phyloP scores from a whole-genome alignment of 75 land plant species.

The Adiantum capillusveneris region DNA sequence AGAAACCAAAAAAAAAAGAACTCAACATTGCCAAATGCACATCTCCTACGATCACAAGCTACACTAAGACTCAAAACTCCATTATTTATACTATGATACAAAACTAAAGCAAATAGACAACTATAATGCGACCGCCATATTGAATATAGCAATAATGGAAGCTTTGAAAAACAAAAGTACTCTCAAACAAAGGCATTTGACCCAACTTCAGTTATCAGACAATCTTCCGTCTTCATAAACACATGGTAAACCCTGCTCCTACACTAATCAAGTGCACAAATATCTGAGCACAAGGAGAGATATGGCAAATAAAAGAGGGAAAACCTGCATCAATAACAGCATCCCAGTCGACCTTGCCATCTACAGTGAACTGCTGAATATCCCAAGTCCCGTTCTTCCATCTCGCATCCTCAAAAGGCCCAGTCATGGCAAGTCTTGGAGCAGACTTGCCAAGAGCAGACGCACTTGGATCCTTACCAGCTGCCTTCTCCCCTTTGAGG shows the following conservation, averaged over 20 bases:
- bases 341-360: slow-evolving; percentile 84
- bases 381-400: slow-evolving; percentile 94
- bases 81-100: too few relatives aligned
- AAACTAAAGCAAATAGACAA: too few relatives aligned
- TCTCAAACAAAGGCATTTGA: too few relatives aligned
- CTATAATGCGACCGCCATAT: too few relatives aligned
- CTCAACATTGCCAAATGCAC: too few relatives aligned
- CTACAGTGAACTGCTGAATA: slow-evolving; percentile 52
- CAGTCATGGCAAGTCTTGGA: neutral
- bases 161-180: too few relatives aligned
- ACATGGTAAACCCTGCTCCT: neutral
- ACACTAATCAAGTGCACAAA: neutral
- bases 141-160: too few relatives aligned
- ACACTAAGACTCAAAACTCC: too few relatives aligned
- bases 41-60: too few relatives aligned
- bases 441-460: slow-evolving; percentile 8
- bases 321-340: slow-evolving; percentile 92
- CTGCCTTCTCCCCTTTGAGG: slow-evolving; percentile 19
- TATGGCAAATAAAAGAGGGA: neutral
- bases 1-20: too few relatives aligned
- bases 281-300: neutral
- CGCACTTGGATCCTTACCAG: slow-evolving; percentile 27
- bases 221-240: neutral
- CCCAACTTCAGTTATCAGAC: too few relatives aligned
- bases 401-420: slow-evolving; percentile 48